Percentiles rank a stretch among this genome's conserved stretches.
Conservation (phyloP, 75 land plant genomes). For the Chamaecyparis obtusa region DNA sequence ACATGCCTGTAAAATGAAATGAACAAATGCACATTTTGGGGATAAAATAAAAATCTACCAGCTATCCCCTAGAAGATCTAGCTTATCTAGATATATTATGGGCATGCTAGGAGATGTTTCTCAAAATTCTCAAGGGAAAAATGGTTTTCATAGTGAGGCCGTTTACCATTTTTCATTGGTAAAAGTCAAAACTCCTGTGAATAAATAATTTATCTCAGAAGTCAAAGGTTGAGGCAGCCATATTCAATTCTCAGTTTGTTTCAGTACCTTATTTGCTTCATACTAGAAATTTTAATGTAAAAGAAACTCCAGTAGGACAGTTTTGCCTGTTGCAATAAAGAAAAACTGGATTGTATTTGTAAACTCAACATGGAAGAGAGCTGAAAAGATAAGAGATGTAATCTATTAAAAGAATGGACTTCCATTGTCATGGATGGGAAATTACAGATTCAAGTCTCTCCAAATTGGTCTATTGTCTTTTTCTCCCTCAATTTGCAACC, state of each 20-base stretch:
- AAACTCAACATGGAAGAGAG: background rate
- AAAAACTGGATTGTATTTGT: background rate
- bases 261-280: background rate
- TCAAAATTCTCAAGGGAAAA: background rate
- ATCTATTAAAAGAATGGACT: background rate
- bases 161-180: background rate
- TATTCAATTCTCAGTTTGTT: background rate
- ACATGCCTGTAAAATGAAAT: slow-evolving; percentile 1
- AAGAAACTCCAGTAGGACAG: background rate
- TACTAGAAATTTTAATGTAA: background rate
- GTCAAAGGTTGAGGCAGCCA: background rate
- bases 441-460: background rate
- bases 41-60: background rate
- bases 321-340: background rate
- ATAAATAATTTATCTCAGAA: background rate
- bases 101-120: background rate
- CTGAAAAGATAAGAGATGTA: background rate
- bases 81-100: background rate
- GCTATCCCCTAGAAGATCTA: background rate
- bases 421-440: background rate
- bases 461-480: background rate
- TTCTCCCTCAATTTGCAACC: background rate
- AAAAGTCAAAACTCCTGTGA: background rate
- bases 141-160: background rate
- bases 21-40: background rate